Base-by-base conservation (phyloP, 2,329 filamentous ascomycete species). In the Dendryphion nanum region DNA sequence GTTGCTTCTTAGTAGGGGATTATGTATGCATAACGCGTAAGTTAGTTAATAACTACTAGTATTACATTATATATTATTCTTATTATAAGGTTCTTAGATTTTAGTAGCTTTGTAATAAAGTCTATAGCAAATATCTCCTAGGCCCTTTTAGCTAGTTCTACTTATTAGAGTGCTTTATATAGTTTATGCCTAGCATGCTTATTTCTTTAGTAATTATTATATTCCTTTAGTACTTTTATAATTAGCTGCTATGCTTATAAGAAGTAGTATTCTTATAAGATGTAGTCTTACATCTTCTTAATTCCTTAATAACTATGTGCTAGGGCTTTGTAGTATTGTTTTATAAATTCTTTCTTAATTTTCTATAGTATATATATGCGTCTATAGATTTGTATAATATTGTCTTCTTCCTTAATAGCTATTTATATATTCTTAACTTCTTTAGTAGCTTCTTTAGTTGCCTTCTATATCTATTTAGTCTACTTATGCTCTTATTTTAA, bases 131-230 rank as follows among this genome's bases (percentile, higher is more conserved):
- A 26, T 6, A 33, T 16, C 24, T 21, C 17, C 18, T 31, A 40
- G 14, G 24, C 21, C 24, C 10, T 16, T 20, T 15, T 31, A 14
- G 19, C 32, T 35, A 40, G 7, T 35, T 30, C 21, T 32, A 41
- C 35, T 18, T 8, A n/a, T 41, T 41, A 37, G 29, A 41, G 21
- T 36, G 35, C n/a, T 37, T 13, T 41, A 36, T 41, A 41, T 18
- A 17, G 21, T 31, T 30, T 18, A 33, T 37, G 30, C 32, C 24
- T 36, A 1, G 1, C 36, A 32, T 30, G 17, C 12, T 41, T 40
- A 40, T 36, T 36, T 18, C 23, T 24, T 31, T 41, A 41, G 33
- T 20, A 41, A 18, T 41, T 19, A 30, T n/a, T 32, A 31, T 32
- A 34, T 21, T 33, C 38, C 14, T 40, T 24, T 17, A 16, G 21